Evolutionary conservation across 2,329 filamentous ascomycete species (phyloP).

Genomic region (Cadophora sp.): DNA sequence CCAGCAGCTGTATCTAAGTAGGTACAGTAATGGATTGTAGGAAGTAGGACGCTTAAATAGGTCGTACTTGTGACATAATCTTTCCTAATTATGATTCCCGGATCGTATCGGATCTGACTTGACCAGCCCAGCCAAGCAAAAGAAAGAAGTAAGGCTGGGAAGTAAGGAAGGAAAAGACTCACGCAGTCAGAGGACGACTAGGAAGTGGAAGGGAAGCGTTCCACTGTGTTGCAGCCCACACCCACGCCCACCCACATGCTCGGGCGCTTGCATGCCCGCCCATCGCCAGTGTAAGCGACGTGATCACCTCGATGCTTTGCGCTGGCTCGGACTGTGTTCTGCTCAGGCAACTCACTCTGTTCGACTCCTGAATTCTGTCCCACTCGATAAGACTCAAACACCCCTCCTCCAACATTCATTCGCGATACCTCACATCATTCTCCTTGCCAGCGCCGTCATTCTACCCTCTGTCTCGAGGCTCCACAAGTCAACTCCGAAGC

Average conservation of each 20-base stretch:
- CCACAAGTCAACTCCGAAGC: background rate
- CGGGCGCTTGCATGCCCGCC: too few relatives aligned
- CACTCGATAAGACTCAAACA: background rate
- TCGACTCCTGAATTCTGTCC: background rate
- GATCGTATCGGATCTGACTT: background rate
- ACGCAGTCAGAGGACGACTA: background rate
- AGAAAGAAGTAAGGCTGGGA: background rate
- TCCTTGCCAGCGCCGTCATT: constrained; percentile 1
- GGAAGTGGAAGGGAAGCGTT: background rate
- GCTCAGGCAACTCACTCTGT: background rate
- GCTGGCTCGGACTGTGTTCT: background rate
- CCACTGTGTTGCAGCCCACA: background rate
- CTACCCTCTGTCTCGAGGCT: background rate
- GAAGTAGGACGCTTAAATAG: too few relatives aligned
- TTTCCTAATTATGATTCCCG: background rate
- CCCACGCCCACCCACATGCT: too few relatives aligned
- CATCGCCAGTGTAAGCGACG: background rate
- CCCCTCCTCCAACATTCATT: too few relatives aligned
- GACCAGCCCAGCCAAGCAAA: background rate
- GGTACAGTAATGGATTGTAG: too few relatives aligned
- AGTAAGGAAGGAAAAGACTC: too few relatives aligned
- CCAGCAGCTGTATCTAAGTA: too few relatives aligned
- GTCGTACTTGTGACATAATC: background rate
- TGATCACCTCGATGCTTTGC: background rate
- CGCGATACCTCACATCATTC: background rate